Evolutionary conservation across 148 eudicot species (phyloP), one percentile per base, ranked within the genome.

Genomic region (Tetragonia tetragonoides): DNA sequence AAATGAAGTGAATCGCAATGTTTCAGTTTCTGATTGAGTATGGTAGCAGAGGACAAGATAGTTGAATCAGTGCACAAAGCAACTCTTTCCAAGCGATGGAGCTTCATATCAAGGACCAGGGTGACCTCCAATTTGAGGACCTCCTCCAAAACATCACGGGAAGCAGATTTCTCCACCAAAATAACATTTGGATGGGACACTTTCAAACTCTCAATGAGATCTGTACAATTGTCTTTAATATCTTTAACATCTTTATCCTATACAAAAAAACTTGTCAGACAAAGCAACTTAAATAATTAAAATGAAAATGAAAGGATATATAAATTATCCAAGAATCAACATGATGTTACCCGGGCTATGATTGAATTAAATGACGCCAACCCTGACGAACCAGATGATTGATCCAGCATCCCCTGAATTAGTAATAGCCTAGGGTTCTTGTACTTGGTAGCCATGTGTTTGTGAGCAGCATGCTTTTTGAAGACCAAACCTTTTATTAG

Each of bases 381-480:
- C 77, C 90, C 97, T 60, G 85, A 83, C 38, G 95, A 84, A 60
- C 2, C 11, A 49, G 11, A 49, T 49, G 53, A 49, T 0, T 8
- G 89, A 73, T 89, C 97, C 74, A 93, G 92, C 70, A 84, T 83
- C 59, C 99, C 99, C 75, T 81, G 81, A 69, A 95, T 90, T 85
- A 95, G 86, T 68, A 95, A 79, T 80, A 95, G 57, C 75, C 84
- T 93, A 60, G 99, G 94, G 44, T 88, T 91, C 79, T 85, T 86
- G 82, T 82, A 90, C 83, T 85, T 84, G 65, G 94, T 93, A 54
- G 88, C 87, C 99, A 95, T 95, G 83, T 90, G 99, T 73, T 93
- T 95, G 88, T 93, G 99, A 64, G 99, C 97, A 75, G 99, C 99
- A 82, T 90, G 96, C 87, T 95, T 95, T 74, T 90, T 95, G 83